These are phyloP conservation scores for Globisporangium recalcitrans DNA, from an alignment of 352 stramenopile genomes.

Conservation along the genomic window DNA sequence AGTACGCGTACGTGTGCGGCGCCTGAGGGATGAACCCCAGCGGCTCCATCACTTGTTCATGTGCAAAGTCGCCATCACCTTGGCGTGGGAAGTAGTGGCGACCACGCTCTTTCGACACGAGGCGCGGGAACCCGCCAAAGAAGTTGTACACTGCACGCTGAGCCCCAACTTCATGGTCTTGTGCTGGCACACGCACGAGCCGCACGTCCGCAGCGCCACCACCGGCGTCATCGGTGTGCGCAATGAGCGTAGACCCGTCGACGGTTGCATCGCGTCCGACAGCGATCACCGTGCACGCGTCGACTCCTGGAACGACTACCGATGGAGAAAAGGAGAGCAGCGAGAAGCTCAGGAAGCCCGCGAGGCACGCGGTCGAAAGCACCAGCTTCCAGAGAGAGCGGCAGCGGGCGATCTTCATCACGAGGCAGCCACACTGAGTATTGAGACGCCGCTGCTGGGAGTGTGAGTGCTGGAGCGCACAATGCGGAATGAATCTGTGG, in stretches of 20 bases:
- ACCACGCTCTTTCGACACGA: constrained; percentile 56
- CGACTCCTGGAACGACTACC: not conserved
- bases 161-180: constrained; percentile 30
- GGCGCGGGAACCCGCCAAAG: constrained; percentile 40
- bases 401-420: not conserved
- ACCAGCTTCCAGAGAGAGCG: not conserved
- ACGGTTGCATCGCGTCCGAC: constrained; percentile 52
- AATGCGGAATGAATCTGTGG: constrained; percentile 2
- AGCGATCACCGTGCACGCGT: constrained; percentile 78
- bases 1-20: constrained; percentile 82
- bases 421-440: not conserved
- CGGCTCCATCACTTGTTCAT: constrained; percentile 27
- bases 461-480: not conserved
- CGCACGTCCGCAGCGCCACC: constrained; percentile 69
- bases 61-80: constrained; percentile 6
- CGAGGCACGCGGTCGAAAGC: not conserved
- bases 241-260: constrained; percentile 70
- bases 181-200: constrained; percentile 75
- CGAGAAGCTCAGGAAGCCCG: not conserved
- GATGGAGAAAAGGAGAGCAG: not conserved
- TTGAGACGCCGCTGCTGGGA: not conserved
- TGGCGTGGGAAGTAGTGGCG: constrained; percentile 30
- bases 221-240: constrained; percentile 61
- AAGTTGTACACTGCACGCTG: constrained; percentile 41
- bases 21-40: constrained; percentile 80